Evolutionary conservation across 2,329 filamentous ascomycete species (phyloP), one percentile per base, ranked within the genome.

Genomic region (Beauveria bassiana): DNA sequence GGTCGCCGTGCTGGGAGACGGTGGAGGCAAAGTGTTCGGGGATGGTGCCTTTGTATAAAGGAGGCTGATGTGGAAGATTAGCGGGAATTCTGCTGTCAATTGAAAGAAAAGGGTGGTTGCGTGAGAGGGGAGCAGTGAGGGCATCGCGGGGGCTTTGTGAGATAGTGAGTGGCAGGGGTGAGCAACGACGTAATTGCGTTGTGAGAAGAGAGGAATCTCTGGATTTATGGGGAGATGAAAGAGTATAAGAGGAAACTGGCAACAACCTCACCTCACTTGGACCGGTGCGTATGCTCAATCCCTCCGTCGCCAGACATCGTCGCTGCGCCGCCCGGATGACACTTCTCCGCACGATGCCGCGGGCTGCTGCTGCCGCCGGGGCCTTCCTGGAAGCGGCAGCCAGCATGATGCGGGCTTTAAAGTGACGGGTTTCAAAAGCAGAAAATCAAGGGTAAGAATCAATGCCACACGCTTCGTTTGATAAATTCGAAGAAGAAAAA

Each of bases 21-120:
- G 90, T 78, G 1, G 78, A 78, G 8, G 84, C 79, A 68, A 93
- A 92, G 70, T 93, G 87, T 65, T 89, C 76, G 0, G 88, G 87
- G 59, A 93, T 85, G 1, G 89, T 93, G 61, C 86, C 78, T 6
- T 80, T 76, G 53, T 90, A 81, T 8, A 93, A 76, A 0, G 86
- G 79, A 3, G 88, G 88, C 86, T 31, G 12, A 12, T 3, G 8
- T 34, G 16, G 12, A 9, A 26, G 3, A n/a, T 28, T 12, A 50
- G n/a, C 22, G 31, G 43, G 43, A 16, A 18, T 34, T n/a, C n/a
- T 43, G 1, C n/a, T n/a, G 4, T 34, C 12, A 34, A 34, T 34
- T 34, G 31, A 34, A 34, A 34, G 31, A 34, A 34, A 5, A 10
- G 16, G 51, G 22, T 42, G 46, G 28, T 5, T 24, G 3, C 9